These are phyloP conservation scores for Rhododendron molle DNA, from an alignment of 148 eudicot genomes.

Conservation along the genomic window DNA sequence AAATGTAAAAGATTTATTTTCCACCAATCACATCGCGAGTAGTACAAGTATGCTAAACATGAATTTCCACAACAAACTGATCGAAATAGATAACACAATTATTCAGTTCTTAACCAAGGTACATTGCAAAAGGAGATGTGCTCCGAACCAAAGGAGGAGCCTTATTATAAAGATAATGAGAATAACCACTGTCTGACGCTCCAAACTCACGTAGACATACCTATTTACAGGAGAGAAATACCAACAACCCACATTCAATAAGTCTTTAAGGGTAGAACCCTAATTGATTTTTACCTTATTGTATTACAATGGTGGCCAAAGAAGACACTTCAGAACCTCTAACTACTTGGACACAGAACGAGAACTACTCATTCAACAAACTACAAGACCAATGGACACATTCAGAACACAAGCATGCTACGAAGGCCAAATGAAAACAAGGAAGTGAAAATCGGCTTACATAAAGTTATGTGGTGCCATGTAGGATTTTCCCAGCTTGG, in stretches of 20 bases:
- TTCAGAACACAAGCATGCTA: background rate
- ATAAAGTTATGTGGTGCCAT: conserved; percentile 41
- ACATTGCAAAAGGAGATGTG: background rate
- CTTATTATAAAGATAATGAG: conserved; percentile 18
- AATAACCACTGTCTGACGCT: conserved; percentile 11
- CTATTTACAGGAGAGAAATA: conserved; percentile 31
- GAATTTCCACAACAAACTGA: background rate
- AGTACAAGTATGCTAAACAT: background rate
- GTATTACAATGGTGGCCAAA: conserved; percentile 10
- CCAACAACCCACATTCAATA: conserved; percentile 12
- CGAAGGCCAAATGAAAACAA: conserved; percentile 2
- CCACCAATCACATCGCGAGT: background rate
- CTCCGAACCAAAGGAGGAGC: background rate
- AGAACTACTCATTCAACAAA: conserved; percentile 10
- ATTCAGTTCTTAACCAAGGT: background rate
- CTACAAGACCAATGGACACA: background rate
- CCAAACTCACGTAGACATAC: background rate
- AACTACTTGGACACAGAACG: background rate
- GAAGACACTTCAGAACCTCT: conserved; percentile 10
- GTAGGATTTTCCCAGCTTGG: conserved; percentile 28
- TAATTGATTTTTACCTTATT: conserved; percentile 23
- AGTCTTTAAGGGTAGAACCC: conserved; percentile 8
- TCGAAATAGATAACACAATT: background rate
- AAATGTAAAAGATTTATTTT: background rate
- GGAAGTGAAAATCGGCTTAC: conserved; percentile 21